Evolutionary conservation across 345 rosid species (phyloP).

Genomic region (Rhodamnia rubescens): DNA sequence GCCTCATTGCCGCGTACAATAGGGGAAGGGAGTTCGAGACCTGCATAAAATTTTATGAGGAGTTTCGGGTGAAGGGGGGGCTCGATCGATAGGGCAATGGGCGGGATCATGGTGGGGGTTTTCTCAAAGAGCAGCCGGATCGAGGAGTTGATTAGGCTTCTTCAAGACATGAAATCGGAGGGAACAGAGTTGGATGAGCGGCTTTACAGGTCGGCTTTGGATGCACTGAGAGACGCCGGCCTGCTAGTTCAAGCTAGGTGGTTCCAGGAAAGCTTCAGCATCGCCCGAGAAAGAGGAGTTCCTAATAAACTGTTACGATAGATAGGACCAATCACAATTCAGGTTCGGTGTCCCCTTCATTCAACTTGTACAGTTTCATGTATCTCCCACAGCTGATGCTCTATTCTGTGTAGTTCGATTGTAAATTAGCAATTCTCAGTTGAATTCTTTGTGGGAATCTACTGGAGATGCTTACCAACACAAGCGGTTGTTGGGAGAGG

Average conservation of each 20-base stretch:
- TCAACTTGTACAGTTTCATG: not conserved
- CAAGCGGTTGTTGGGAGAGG: not conserved
- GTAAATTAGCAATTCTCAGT: not conserved
- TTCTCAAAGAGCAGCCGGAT: slow-evolving; percentile 60
- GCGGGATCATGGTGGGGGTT: slow-evolving; percentile 76
- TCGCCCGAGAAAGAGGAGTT: not conserved
- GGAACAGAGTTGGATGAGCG: slow-evolving; percentile 49
- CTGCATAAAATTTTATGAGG: slow-evolving; percentile 46
- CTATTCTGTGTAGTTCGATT: not conserved
- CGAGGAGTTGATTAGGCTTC: slow-evolving; percentile 59
- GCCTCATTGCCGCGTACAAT: slow-evolving; percentile 55
- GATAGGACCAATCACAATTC: not conserved
- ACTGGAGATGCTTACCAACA: not conserved
- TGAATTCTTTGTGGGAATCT: not conserved
- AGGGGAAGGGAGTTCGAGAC: slow-evolving; percentile 46
- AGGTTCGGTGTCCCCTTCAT: not conserved
- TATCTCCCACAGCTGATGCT: not conserved
- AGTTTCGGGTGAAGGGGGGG: slow-evolving; percentile 57
- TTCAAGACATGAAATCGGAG: slow-evolving; percentile 55
- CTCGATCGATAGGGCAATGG: slow-evolving; percentile 56
- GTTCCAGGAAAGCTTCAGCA: slow-evolving; percentile 51
- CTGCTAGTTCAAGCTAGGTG: slow-evolving; percentile 44
- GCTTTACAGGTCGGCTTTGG: slow-evolving; percentile 54
- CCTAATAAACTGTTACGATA: not conserved
- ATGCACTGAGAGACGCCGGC: slow-evolving; percentile 77